These are phyloP conservation scores for Pisolithus microcarpus DNA, from an alignment of 768 basidiomycete species.

Conservation along the genomic window DNA sequence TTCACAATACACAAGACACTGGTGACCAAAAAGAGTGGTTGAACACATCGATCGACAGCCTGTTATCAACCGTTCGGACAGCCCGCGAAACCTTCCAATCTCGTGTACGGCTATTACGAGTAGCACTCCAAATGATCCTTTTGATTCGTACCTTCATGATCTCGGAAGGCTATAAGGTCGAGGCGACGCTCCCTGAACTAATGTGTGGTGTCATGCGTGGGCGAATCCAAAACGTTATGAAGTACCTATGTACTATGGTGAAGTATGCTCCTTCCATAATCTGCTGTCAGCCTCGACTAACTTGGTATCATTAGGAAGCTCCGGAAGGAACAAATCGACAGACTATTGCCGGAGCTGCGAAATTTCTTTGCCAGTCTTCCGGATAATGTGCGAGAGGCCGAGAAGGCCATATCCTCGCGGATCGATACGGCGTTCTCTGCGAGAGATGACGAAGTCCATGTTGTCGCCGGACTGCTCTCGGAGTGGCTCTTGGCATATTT, in stretches of 20 bases:
- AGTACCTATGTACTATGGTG: constrained; percentile 39
- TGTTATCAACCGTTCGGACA: constrained; percentile 30
- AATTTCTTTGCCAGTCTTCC: constrained; percentile 32
- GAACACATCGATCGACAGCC: constrained; percentile 18
- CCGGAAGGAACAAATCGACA: constrained; percentile 23
- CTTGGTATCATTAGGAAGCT: constrained; percentile 37
- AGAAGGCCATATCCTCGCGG: constrained; percentile 26
- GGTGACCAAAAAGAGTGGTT: constrained; percentile 20
- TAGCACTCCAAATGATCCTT: constrained; percentile 43
- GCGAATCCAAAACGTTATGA: constrained; percentile 35
- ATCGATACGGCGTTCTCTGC: constrained; percentile 16
- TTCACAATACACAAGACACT: constrained; percentile 19
- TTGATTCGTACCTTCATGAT: constrained; percentile 39
- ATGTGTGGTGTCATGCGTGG: constrained; percentile 44
- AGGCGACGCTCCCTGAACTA: constrained; percentile 29
- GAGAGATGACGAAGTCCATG: constrained; percentile 6
- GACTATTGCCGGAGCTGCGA: constrained; percentile 36
- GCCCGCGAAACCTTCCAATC: constrained; percentile 33
- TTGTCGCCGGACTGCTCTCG: constrained; percentile 27
- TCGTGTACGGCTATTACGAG: constrained; percentile 29
- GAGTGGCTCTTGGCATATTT: constrained; percentile 48
- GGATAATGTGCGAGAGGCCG: constrained; percentile 24
- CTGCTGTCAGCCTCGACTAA: neutral
- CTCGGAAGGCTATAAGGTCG: constrained; percentile 36
- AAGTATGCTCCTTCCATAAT: constrained; percentile 32